Evolutionary conservation across 768 basidiomycete species (phyloP), one percentile per base, ranked within the genome.

Genomic region (Termitomyces sp.): DNA sequence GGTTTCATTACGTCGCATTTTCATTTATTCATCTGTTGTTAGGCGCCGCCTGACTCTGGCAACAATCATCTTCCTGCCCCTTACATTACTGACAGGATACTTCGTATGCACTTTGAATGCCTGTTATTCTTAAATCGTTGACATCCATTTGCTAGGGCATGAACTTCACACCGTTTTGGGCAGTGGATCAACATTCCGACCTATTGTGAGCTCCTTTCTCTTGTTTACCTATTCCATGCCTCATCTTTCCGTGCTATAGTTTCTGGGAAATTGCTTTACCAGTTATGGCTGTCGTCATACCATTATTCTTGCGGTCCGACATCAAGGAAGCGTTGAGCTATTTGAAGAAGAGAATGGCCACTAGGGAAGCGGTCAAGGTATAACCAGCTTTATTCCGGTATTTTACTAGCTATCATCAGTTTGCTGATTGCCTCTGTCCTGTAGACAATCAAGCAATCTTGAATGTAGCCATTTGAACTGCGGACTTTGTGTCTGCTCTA

Each of bases 191-290:
- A 1, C 53, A 77, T 54, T 73, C 75, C 10, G 83, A 85, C 61
- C 14, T 74, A 14, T 62, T 84, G 84, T 82, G 65, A 30, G 80
- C 73, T 20, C 35, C 73, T 22, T 38, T 13, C 53, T 45, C 58
- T 53, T 54, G 38, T 14, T 20, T 42, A 32, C 12, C 43, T 36
- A 49, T 24, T 43, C 18, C n/a, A 13, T 58, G 56, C 5, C 40
- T 53, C 12, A 35, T 53, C 30, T 54, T 36, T 50, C 57, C 38
- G 36, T 60, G 9, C 18, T 9, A 33, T 59, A 88, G 86, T 12
- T 90, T 88, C 75, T 89, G 88, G 88, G 70, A 78, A 61, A 80
- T 88, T 59, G 83, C 84, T 1, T 65, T 86, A 2, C 86, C 86
- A 0, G 68, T 84, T 24, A 83, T 88, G 82, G 65, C 67, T n/a